Evolutionary conservation across 1,139 yeast species (phyloP), one percentile per base, ranked within the genome.

Genomic region (Suhomyces chickasaworum): DNA sequence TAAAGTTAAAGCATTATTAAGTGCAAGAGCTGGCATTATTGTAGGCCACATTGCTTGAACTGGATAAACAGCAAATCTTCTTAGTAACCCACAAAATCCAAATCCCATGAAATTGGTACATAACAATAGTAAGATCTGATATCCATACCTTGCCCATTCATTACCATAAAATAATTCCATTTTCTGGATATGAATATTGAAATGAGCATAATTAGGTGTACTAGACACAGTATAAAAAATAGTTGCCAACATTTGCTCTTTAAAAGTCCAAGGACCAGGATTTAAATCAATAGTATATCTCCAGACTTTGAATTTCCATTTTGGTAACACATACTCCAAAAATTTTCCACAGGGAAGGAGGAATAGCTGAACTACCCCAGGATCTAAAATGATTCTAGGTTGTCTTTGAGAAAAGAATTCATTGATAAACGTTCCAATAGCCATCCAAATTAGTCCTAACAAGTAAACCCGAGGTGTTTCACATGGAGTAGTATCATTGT

Each of bases 381-480:
- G 56, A 9, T 69, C 52, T 15, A 83, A 59, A 3, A 66, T 44
- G 44, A 83, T 78, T 10, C 67, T 45, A 6, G 86, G 87, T 56
- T 69, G 68, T 61, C 88, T 77, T 44, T 79, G 78, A 3, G 71
- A 60, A 57, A 84, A 83, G 58, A 83, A 81, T 51, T 79, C 80
- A 56, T 82, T 81, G 47, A 83, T 70, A 40, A 78, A 80, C 27
- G 83, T 64, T 13, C 85, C 84, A 22, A 82, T 61, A 18, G 73
- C 70, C 17, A 77, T 68, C 86, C 86, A 83, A 37, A 81, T 51
- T 16, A 78, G 54, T 3, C 83, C 87, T 31, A 82, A 57, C 30
- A 77, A 49, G 56, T 83, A 84, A 6, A 80, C 79, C 57, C 87
- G 71, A 37, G 78, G 54, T 3, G 87, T 81, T 60, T 83, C 88